Conservation (phyloP, 2,329 filamentous ascomycete genomes). For the Tolypocladium tundrense region DNA sequence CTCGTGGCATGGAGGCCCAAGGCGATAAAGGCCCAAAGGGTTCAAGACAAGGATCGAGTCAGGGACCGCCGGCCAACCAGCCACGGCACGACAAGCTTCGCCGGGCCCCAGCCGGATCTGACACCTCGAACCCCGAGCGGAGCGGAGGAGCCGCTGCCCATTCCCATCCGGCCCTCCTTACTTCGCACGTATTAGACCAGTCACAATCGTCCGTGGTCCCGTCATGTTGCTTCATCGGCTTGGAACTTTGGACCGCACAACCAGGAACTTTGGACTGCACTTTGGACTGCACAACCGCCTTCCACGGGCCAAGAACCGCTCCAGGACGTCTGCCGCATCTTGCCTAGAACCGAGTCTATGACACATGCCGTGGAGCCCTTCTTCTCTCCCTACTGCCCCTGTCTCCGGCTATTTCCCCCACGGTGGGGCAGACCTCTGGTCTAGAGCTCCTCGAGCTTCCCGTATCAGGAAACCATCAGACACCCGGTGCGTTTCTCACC, state of each 20-base stretch:
- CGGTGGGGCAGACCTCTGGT: background rate
- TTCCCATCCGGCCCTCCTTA: background rate
- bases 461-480: slow-evolving; percentile 12
- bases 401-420: background rate
- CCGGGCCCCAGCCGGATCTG: background rate
- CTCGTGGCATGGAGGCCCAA: slow-evolving; percentile 5
- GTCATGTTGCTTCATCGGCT: background rate
- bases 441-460: slow-evolving; percentile 6
- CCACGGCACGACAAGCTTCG: background rate
- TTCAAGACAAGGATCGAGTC: background rate
- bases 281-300: background rate
- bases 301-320: too few relatives aligned
- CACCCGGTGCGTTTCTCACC: slow-evolving; percentile 14
- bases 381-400: background rate
- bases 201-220: background rate
- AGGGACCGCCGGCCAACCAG: background rate
- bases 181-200: background rate
- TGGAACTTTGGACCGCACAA: background rate
- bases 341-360: slow-evolving; percentile 11
- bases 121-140: background rate
- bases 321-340: background rate
- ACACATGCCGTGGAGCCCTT: slow-evolving; percentile 6
- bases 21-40: background rate
- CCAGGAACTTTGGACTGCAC: background rate
- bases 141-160: background rate